phyloP scores from a whole-genome alignment of 1,139 yeast genomes.

The Candida tropicalis region DNA sequence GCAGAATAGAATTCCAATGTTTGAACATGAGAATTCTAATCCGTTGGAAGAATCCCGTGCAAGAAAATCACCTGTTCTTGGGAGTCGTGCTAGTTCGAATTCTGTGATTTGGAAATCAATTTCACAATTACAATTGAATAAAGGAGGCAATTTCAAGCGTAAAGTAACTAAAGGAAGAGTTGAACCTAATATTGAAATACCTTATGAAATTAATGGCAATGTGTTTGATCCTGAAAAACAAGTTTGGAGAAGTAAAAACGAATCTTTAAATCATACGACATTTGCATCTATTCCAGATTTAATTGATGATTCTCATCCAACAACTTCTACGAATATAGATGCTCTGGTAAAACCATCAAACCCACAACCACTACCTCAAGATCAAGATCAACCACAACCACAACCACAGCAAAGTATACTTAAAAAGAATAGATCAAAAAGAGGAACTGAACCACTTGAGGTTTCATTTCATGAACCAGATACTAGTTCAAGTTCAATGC shows the following conservation, averaged over 20 bases:
- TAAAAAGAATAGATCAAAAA: conserved; percentile 16
- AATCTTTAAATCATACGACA: conserved; percentile 20
- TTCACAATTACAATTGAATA: conserved; percentile 32
- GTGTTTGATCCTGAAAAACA: conserved; percentile 39
- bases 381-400: not conserved
- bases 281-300: conserved; percentile 51
- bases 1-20: conserved; percentile 3
- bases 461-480: conserved; percentile 44
- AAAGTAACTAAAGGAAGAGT: conserved; percentile 31
- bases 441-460: conserved; percentile 24
- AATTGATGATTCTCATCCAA: conserved; percentile 18
- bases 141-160: conserved; percentile 6
- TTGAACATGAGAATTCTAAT: conserved; percentile 16
- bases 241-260: conserved; percentile 39
- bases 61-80: not conserved
- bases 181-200: conserved; percentile 38
- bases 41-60: conserved; percentile 15
- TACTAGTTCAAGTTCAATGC: conserved; percentile 5
- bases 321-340: not conserved
- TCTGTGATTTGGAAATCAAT: conserved; percentile 40
- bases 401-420: conserved; percentile 15
- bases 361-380: not conserved
- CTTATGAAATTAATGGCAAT: conserved; percentile 43
- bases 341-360: not conserved
- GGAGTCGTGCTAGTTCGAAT: not conserved